Evolutionary conservation across 371 early-diverging fungal genomes (phyloP).

Genomic region (Mycotypha africana): DNA sequence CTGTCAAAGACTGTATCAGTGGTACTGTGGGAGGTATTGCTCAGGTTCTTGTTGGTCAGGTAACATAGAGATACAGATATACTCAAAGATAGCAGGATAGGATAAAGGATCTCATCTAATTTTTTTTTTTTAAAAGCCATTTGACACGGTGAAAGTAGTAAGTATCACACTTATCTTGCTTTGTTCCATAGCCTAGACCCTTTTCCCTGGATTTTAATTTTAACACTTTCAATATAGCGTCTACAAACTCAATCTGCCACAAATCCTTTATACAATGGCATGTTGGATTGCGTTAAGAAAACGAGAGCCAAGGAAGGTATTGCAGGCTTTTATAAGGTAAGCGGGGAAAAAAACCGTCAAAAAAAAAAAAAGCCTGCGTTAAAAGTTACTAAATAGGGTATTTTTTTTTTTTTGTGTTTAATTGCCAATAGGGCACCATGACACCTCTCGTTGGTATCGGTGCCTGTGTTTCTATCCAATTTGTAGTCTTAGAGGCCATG

Average conservation of each 20-base stretch:
- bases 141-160: slow-evolving; percentile 84
- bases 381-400: slow-evolving; percentile 13
- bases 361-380: no score
- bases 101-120: no score
- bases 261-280: slow-evolving; percentile 61
- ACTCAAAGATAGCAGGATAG: no score
- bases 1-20: slow-evolving; percentile 71
- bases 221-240: slow-evolving; percentile 38
- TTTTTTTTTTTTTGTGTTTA: slow-evolving; percentile 2
- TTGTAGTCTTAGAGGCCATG: slow-evolving; percentile 69
- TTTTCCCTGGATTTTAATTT: no score
- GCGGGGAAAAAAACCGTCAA: no score
- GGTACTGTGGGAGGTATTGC: slow-evolving; percentile 77
- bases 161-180: no score
- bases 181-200: no score
- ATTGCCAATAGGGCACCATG: slow-evolving; percentile 59
- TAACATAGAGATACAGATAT: slow-evolving; percentile 26
- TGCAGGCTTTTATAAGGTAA: slow-evolving; percentile 70
- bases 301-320: slow-evolving; percentile 71
- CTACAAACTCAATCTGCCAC: slow-evolving; percentile 82
- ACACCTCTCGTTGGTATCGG: slow-evolving; percentile 78
- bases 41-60: slow-evolving; percentile 78
- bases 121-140: slow-evolving; percentile 58
- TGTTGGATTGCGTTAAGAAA: slow-evolving; percentile 72
- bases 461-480: slow-evolving; percentile 80